These are phyloP conservation scores for Sarcodon aspratus DNA, from an alignment of 768 basidiomycete species.

Conservation along the genomic window DNA sequence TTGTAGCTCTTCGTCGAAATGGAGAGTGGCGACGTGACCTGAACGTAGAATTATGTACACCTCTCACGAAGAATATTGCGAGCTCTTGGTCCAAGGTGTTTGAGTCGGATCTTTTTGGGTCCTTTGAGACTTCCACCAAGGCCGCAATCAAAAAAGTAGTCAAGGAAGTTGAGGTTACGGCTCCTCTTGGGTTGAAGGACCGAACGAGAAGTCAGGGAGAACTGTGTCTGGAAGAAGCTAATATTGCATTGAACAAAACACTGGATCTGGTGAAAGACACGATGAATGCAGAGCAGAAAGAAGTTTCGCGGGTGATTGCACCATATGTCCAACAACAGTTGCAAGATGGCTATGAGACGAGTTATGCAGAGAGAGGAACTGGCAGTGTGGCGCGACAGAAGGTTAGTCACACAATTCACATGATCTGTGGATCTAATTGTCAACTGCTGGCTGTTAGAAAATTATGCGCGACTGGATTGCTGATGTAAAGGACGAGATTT, in stretches of 20 bases:
- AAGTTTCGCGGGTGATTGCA: slow-evolving; percentile 43
- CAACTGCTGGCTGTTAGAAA: slow-evolving; percentile 18
- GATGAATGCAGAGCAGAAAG: slow-evolving; percentile 44
- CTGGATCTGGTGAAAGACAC: slow-evolving; percentile 37
- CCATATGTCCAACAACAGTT: slow-evolving; percentile 45
- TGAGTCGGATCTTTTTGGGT: slow-evolving; percentile 41
- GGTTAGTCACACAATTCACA: slow-evolving; percentile 16
- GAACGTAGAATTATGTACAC: slow-evolving; percentile 45
- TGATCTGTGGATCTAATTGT: not conserved
- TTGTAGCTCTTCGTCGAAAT: slow-evolving; percentile 36
- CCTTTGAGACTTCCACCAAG: slow-evolving; percentile 29
- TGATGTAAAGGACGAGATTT: slow-evolving; percentile 30
- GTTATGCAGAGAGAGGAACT: slow-evolving; percentile 44
- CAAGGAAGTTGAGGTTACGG: slow-evolving; percentile 38
- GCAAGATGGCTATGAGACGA: slow-evolving; percentile 33
- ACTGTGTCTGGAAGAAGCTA: slow-evolving; percentile 38
- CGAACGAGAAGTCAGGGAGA: slow-evolving; percentile 39
- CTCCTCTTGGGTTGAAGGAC: slow-evolving; percentile 41
- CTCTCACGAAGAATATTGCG: slow-evolving; percentile 49
- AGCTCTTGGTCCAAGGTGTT: slow-evolving; percentile 49
- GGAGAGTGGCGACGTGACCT: slow-evolving; percentile 46
- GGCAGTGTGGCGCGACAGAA: slow-evolving; percentile 54
- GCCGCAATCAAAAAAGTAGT: slow-evolving; percentile 30
- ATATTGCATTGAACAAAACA: slow-evolving; percentile 33
- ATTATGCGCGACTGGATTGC: slow-evolving; percentile 36